Percentiles rank a stretch among this genome's conserved stretches.
Conservation (phyloP, 1,284 basidiomycete genomes). For the Schizopora paradoxa region DNA sequence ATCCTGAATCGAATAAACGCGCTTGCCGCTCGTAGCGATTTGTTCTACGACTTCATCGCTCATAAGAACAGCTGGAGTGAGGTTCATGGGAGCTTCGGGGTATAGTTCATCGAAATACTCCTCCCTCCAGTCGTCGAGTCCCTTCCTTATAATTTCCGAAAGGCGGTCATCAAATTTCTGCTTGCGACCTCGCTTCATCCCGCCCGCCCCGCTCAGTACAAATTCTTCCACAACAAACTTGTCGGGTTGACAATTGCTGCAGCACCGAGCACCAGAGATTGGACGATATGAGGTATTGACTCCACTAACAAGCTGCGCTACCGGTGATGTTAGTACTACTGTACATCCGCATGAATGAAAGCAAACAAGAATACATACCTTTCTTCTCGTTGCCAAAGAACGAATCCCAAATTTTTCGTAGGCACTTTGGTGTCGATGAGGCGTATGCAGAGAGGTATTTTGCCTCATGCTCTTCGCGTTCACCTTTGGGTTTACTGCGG, state of each 20-base stretch:
- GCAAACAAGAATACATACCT: background rate
- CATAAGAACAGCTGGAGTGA: background rate
- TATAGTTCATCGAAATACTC: background rate
- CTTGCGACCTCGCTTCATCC: background rate
- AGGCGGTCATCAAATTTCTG: background rate
- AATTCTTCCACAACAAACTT: background rate
- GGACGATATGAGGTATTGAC: background rate
- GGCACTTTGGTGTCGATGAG: background rate
- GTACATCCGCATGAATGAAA: background rate
- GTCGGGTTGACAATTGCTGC: slow-evolving; percentile 1
- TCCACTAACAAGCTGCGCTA: too few relatives aligned
- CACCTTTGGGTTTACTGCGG: too few relatives aligned
- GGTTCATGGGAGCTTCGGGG: background rate
- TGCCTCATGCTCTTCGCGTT: background rate
- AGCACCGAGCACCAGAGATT: background rate
- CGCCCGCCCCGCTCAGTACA: background rate
- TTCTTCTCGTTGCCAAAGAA: slow-evolving; percentile 7
- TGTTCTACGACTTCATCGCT: slow-evolving; percentile 6
- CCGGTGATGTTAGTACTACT: background rate
- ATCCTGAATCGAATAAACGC: too few relatives aligned
- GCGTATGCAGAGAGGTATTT: background rate
- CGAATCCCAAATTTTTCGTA: slow-evolving; percentile 4
- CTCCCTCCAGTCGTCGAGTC: background rate
- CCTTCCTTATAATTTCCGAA: background rate
- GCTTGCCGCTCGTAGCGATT: slow-evolving; percentile 1